These are phyloP conservation scores for Albifimbria verrucaria DNA, from an alignment of 2,329 filamentous ascomycete genomes.

Conservation along the genomic window DNA sequence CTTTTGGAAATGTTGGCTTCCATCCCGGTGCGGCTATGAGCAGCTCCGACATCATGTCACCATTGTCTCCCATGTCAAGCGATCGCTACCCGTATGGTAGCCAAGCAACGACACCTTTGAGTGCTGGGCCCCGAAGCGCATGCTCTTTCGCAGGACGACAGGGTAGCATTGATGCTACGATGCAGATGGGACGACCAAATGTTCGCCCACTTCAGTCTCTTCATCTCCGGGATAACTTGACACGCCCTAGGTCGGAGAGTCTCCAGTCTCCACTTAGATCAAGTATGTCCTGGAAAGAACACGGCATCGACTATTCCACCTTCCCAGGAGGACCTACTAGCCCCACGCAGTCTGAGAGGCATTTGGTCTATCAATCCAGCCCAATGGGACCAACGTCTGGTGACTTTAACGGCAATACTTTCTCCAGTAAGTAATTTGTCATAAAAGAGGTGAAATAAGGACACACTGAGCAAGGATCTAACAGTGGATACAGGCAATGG, in stretches of 20 bases:
- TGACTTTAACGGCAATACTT: slow-evolving; percentile 49
- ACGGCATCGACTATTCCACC: slow-evolving; percentile 54
- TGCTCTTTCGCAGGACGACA: slow-evolving; percentile 50
- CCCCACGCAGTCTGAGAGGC: slow-evolving; percentile 43
- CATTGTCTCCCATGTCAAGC: slow-evolving; percentile 50
- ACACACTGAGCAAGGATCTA: slow-evolving; percentile 11
- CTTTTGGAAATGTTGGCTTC: slow-evolving; percentile 65
- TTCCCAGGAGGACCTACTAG: slow-evolving; percentile 46
- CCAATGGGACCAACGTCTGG: slow-evolving; percentile 31
- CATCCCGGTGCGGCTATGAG: slow-evolving; percentile 49
- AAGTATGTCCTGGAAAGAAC: slow-evolving; percentile 62
- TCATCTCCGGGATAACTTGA: slow-evolving; percentile 55
- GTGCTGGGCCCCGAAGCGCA: slow-evolving; percentile 44
- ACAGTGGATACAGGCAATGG: slow-evolving; percentile 35
- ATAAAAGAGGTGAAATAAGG: background rate
- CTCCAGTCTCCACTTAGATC: slow-evolving; percentile 57
- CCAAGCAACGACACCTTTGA: slow-evolving; percentile 45
- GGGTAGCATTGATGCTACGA: slow-evolving; percentile 39
- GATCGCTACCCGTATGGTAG: slow-evolving; percentile 53
- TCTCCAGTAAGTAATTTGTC: slow-evolving; percentile 42
- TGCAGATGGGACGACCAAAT: slow-evolving; percentile 43
- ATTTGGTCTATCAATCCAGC: slow-evolving; percentile 49
- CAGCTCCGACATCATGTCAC: slow-evolving; percentile 54
- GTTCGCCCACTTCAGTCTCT: slow-evolving; percentile 55
- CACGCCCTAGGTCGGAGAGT: slow-evolving; percentile 54